Conservation (phyloP, 140 eudicot genomes). For the Stevia rebaudiana region DNA sequence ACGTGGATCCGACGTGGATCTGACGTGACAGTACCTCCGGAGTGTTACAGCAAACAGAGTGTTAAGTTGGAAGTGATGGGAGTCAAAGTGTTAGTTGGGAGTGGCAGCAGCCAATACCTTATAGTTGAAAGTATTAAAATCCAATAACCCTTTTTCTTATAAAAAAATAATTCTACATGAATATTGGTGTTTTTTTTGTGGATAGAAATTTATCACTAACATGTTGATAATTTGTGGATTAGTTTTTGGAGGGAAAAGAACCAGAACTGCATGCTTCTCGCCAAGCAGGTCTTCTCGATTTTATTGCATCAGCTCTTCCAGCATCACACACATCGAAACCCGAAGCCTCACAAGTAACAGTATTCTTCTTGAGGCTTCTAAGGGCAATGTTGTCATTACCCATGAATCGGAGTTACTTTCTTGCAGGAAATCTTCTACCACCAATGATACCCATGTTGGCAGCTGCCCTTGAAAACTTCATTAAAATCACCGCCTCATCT, state of each 20-base stretch:
- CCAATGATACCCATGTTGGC: slow-evolving; percentile 90
- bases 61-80: too few species aligned
- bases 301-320: slow-evolving; percentile 91
- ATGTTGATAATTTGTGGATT: slow-evolving; percentile 15
- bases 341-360: slow-evolving; percentile 90
- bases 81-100: too few species aligned
- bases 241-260: slow-evolving; percentile 90
- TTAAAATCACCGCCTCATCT: slow-evolving; percentile 76
- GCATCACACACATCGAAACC: slow-evolving; percentile 96
- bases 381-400: slow-evolving; percentile 59
- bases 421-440: slow-evolving; percentile 83
- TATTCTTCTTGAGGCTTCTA: slow-evolving; percentile 73
- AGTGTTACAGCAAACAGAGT: too few species aligned
- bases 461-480: slow-evolving; percentile 86
- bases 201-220: not conserved
- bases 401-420: slow-evolving; percentile 69
- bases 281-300: slow-evolving; percentile 92
- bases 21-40: too few species aligned
- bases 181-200: too few species aligned
- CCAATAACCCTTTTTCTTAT: too few species aligned
- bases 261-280: slow-evolving; percentile 93
- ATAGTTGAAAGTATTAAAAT: too few species aligned
- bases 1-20: too few species aligned
- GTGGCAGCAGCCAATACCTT: too few species aligned
- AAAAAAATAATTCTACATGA: not conserved